A percentile compares a stretch with the other conserved stretches of the same genome.
Evolutionary conservation across 306 rosid genomes (phyloP).

Genomic region (Vigna hirtella): DNA sequence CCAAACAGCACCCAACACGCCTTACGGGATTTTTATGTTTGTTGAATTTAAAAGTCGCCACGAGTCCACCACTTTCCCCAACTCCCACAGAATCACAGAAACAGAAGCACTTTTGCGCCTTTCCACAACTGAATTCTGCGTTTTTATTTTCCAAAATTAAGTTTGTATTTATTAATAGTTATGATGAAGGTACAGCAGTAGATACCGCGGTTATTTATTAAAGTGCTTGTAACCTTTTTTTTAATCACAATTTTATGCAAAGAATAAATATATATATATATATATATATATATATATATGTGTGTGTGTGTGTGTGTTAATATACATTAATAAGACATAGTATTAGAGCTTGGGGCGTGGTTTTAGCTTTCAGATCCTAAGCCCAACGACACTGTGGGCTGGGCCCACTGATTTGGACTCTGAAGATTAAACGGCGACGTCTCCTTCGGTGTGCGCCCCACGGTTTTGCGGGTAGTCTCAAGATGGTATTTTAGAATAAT

Average conservation of each 20-base stretch:
- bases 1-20: not conserved
- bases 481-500: not conserved
- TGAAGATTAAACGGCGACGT: not conserved
- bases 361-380: not conserved
- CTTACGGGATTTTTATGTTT: not conserved
- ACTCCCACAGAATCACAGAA: conserved; percentile 3
- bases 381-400: conserved; percentile 2
- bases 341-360: not conserved
- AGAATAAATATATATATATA: not conserved
- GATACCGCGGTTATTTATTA: too few species aligned
- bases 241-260: not conserved
- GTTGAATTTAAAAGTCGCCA: conserved; percentile 6
- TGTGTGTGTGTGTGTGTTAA: too few species aligned
- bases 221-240: too few species aligned
- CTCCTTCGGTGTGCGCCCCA: conserved; percentile 40
- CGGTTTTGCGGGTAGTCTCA: not conserved
- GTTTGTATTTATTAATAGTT: too few species aligned
- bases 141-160: too few species aligned
- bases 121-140: not conserved
- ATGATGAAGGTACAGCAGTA: too few species aligned
- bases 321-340: not conserved
- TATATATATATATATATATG: too few species aligned
- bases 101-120: not conserved
- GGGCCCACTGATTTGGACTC: conserved; percentile 31
- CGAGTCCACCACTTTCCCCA: not conserved